Percentiles rank a stretch among this genome's conserved stretches.
Conservation (phyloP, 176 grass and related monocot species). For the Oryza officinalis region DNA sequence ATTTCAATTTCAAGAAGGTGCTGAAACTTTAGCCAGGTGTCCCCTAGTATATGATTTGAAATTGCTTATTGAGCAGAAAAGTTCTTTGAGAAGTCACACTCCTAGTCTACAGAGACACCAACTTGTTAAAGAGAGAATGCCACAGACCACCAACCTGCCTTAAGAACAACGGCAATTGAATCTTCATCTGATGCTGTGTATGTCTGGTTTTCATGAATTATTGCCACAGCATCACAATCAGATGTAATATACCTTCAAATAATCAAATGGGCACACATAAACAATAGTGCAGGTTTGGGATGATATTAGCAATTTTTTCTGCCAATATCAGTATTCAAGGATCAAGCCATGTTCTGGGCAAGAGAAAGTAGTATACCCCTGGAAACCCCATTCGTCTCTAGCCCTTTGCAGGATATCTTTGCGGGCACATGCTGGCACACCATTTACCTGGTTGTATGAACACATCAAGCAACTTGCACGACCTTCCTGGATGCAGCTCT, state of each 20-base stretch:
- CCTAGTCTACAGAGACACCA: conserved; percentile 7
- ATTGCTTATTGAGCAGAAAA: background rate
- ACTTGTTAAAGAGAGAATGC: background rate
- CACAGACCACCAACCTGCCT: conserved; percentile 65
- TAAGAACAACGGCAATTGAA: conserved; percentile 87
- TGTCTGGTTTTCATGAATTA: conserved; percentile 79
- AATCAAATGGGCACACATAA: conserved; percentile 38
- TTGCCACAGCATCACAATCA: conserved; percentile 89
- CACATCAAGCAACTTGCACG: conserved; percentile 98
- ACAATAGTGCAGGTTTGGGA: background rate
- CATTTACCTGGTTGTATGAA: conserved; percentile 86
- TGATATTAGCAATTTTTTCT: background rate
- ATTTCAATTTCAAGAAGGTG: conserved; percentile 10
- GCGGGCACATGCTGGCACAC: conserved; percentile 73
- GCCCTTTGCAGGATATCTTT: conserved; percentile 73
- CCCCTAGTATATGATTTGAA: background rate
- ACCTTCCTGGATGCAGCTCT: conserved; percentile 88
- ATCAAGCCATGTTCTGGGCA: background rate
- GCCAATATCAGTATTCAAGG: conserved; percentile 4
- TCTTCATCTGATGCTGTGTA: conserved; percentile 75
- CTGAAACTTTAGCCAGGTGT: background rate
- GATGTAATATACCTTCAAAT: conserved; percentile 73
- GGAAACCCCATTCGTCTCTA: conserved; percentile 88
- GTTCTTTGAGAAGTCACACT: background rate
- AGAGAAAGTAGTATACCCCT: conserved; percentile 58